Conservation (phyloP, 768 basidiomycete genomes). For the Gautieria morchelliformis region DNA sequence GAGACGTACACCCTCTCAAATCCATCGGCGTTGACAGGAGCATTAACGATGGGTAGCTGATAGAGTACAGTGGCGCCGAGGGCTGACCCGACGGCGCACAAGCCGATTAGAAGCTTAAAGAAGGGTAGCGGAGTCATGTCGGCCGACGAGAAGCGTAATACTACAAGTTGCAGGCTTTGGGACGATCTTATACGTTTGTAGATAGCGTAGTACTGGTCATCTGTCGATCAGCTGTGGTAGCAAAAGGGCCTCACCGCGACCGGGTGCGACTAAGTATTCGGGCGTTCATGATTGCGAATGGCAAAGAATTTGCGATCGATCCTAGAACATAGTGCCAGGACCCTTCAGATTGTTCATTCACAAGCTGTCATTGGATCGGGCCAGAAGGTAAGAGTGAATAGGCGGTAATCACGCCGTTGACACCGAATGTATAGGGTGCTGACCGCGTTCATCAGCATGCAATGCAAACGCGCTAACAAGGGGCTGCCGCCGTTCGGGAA, state of each 20-base stretch:
- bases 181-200: background rate
- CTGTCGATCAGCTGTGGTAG: background rate
- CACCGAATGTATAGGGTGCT: too few relatives aligned
- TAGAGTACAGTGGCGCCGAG: background rate
- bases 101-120: background rate
- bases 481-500: too few relatives aligned
- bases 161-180: background rate
- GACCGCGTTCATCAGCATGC: too few relatives aligned
- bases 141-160: background rate
- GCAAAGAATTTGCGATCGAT: too few relatives aligned
- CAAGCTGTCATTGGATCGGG: too few relatives aligned
- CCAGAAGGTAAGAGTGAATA: too few relatives aligned
- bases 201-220: background rate
- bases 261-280: too few relatives aligned
- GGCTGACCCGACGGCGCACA: background rate
- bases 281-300: too few relatives aligned
- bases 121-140: background rate
- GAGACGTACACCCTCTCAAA: slow-evolving; percentile 20
- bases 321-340: too few relatives aligned
- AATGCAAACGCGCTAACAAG: too few relatives aligned
- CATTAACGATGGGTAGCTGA: slow-evolving; percentile 30
- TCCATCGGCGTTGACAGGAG: slow-evolving; percentile 32
- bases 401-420: too few relatives aligned
- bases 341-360: too few relatives aligned
- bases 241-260: background rate